phyloP scores from a whole-genome alignment of 2,329 filamentous ascomycete species.

The Gnomoniopsis smithogilvyi region DNA sequence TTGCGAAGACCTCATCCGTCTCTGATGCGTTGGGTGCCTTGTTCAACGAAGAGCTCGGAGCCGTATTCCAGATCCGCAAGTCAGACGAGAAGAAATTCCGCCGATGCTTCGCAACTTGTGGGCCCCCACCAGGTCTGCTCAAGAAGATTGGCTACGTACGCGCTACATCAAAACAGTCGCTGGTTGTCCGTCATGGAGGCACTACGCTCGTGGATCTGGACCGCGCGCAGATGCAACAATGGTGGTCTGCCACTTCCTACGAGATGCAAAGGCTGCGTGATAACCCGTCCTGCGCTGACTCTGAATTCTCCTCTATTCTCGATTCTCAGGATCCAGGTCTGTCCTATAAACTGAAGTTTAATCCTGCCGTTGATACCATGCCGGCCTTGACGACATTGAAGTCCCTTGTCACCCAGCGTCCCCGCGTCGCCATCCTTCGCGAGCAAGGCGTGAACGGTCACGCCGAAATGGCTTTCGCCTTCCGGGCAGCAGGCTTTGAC shows the following conservation, averaged over 20 bases:
- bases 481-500: constrained; percentile 86
- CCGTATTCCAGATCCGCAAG: constrained; percentile 91
- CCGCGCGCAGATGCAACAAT: constrained; percentile 74
- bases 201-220: constrained; percentile 66
- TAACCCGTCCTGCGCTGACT: constrained; percentile 81
- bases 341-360: constrained; percentile 77
- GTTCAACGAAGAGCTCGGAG: constrained; percentile 95
- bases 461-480: constrained; percentile 97
- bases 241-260: constrained; percentile 85
- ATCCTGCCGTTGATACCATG: constrained; percentile 72
- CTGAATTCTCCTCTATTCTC: constrained; percentile 72
- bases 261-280: constrained; percentile 89
- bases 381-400: constrained; percentile 64
- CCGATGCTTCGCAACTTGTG: constrained; percentile 86
- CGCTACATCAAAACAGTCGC: constrained; percentile 65
- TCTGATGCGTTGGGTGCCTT: constrained; percentile 70
- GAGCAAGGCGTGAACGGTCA: constrained; percentile 96
- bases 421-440: constrained; percentile 84
- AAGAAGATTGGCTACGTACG: constrained; percentile 79
- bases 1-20: constrained; percentile 59
- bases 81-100: constrained; percentile 81
- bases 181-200: constrained; percentile 71
- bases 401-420: constrained; percentile 52
- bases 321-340: constrained; percentile 80
- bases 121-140: constrained; percentile 76